These are phyloP conservation scores for Fusarium coffeatum DNA, from an alignment of 2,329 filamentous ascomycete genomes.

Conservation along the genomic window DNA sequence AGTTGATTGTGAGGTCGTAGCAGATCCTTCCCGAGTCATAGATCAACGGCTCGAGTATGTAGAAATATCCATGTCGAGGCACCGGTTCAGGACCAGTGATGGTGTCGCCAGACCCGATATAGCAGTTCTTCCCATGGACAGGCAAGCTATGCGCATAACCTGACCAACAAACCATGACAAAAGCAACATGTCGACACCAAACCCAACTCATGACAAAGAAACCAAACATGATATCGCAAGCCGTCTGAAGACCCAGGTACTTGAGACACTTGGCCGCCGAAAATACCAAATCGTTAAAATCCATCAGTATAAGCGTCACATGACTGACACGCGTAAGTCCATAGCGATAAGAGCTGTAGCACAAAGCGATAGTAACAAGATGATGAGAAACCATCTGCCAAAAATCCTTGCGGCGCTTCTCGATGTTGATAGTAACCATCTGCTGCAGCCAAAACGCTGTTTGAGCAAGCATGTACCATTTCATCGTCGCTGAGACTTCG, in stretches of 20 bases:
- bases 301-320: constrained; percentile 90
- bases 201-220: constrained; percentile 92
- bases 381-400: constrained; percentile 97
- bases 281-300: constrained; percentile 77
- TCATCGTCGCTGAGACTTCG: constrained; percentile 78
- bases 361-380: constrained; percentile 84
- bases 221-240: constrained; percentile 86
- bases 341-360: constrained; percentile 86
- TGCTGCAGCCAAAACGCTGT: constrained; percentile 95
- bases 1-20: constrained; percentile 79
- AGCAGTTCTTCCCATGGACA: constrained; percentile 71
- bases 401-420: constrained; percentile 93
- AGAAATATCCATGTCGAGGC: constrained; percentile 60
- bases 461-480: constrained; percentile 90
- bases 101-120: constrained; percentile 65
- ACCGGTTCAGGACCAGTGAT: constrained; percentile 64
- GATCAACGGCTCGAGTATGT: constrained; percentile 79
- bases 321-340: constrained; percentile 88
- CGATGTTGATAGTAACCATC: constrained; percentile 92
- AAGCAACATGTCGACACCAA: constrained; percentile 82
- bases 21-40: constrained; percentile 79
- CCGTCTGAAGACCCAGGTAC: constrained; percentile 79
- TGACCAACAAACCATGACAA: constrained; percentile 83
- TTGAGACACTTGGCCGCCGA: constrained; percentile 91
- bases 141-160: constrained; percentile 32